Conservation (phyloP, 441 rosid genomes). For the Brassica hybrid region DNA sequence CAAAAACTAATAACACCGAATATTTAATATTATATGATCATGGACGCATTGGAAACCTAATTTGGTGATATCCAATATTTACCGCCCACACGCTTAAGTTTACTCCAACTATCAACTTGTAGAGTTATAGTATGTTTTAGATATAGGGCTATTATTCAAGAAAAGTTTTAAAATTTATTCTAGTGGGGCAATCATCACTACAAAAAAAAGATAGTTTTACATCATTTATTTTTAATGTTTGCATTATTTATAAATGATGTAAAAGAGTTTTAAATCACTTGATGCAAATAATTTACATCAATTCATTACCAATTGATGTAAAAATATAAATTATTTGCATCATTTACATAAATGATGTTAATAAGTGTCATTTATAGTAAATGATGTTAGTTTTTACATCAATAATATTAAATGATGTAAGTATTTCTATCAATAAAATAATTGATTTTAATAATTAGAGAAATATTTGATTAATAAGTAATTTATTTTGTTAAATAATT, state of each 20-base stretch:
- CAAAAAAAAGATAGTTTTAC: too few species aligned
- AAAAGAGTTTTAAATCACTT: too few species aligned
- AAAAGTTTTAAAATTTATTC: neutral
- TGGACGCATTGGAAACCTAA: too few species aligned
- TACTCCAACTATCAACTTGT: neutral
- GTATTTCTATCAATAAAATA: neutral
- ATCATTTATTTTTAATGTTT: too few species aligned
- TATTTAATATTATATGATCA: too few species aligned
- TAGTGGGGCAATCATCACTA: conserved; percentile 18
- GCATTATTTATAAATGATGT: too few species aligned
- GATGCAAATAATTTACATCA: too few species aligned
- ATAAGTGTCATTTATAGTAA: neutral
- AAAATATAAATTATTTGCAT: too few species aligned
- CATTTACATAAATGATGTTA: too few species aligned
- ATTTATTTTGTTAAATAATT: neutral
- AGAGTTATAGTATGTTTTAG: too few species aligned
- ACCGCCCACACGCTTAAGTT: neutral
- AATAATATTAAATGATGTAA: neutral
- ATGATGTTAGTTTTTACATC: neutral
- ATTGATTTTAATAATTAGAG: neutral
- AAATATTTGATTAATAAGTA: neutral
- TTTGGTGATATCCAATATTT: neutral
- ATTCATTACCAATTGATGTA: too few species aligned
- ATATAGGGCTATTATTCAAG: conserved; percentile 5
- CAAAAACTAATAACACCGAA: too few species aligned